A percentile compares a stretch with the other conserved stretches of the same genome.
These are phyloP conservation scores for Arthrobotrys megalospora DNA, from an alignment of 2,329 filamentous ascomycete species.

Conservation along the genomic window DNA sequence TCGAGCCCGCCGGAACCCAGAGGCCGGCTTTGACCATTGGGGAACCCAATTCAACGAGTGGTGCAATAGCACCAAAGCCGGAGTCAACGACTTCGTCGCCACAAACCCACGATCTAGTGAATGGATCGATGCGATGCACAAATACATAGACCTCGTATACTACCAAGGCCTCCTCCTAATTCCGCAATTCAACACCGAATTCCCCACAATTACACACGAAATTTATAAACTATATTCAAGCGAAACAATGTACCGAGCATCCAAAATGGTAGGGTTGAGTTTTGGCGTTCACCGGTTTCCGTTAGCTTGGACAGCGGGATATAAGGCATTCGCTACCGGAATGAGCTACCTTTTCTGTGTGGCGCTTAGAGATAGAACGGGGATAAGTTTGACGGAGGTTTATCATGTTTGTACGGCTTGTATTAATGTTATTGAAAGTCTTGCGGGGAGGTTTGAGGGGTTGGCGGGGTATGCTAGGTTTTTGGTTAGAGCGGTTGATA, in stretches of 20 bases:
- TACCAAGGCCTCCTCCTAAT: slow-evolving; percentile 53
- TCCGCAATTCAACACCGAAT: slow-evolving; percentile 55
- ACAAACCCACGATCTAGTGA: slow-evolving; percentile 18
- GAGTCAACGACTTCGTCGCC: slow-evolving; percentile 23
- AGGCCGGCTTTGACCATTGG: slow-evolving; percentile 40
- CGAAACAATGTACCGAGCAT: slow-evolving; percentile 47
- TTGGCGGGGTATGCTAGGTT: slow-evolving; percentile 42
- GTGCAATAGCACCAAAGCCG: slow-evolving; percentile 42
- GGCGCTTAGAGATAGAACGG: slow-evolving; percentile 33
- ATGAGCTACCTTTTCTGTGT: slow-evolving; percentile 54
- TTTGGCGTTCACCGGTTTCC: slow-evolving; percentile 54
- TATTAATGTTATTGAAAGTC: slow-evolving; percentile 52
- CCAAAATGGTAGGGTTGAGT: slow-evolving; percentile 55
- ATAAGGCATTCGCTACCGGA: slow-evolving; percentile 55
- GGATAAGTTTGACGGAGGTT: slow-evolving; percentile 39
- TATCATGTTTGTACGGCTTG: slow-evolving; percentile 55
- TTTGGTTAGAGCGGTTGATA: slow-evolving; percentile 48
- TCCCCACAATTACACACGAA: slow-evolving; percentile 40
- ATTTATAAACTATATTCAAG: slow-evolving; percentile 23
- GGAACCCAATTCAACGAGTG: slow-evolving; percentile 30
- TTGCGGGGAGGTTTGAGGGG: slow-evolving; percentile 53
- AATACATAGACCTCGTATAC: slow-evolving; percentile 53
- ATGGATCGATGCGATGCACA: slow-evolving; percentile 49
- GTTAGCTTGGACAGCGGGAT: slow-evolving; percentile 55
- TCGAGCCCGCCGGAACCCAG: slow-evolving; percentile 47